Evolutionary conservation across 768 basidiomycete genomes (phyloP).

Genomic region (Hemileccinum impolitum): DNA sequence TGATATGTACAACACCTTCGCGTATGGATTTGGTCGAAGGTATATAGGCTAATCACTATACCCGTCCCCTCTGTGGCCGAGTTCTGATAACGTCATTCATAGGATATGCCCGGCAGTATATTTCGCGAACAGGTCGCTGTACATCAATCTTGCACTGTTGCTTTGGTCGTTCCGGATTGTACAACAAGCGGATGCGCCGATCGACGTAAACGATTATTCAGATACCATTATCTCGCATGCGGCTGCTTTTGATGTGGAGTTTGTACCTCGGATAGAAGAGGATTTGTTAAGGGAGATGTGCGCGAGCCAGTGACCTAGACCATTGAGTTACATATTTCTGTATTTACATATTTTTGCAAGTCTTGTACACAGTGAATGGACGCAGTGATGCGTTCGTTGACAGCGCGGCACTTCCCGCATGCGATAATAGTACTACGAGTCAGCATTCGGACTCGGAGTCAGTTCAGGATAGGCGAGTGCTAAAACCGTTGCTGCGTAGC

Average conservation of each 20-base stretch:
- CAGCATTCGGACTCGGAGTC: too few species aligned
- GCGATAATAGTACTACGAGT: too few species aligned
- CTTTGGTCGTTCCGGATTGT: conserved; percentile 60
- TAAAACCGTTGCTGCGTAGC: too few species aligned
- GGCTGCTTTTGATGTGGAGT: conserved; percentile 51
- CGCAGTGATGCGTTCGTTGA: too few species aligned
- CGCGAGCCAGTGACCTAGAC: too few species aligned
- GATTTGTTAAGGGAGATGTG: neutral
- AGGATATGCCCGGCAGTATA: conserved; percentile 62
- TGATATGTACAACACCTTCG: conserved; percentile 39
- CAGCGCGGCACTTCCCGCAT: too few species aligned
- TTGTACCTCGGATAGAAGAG: conserved; percentile 51
- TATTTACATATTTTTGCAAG: too few species aligned
- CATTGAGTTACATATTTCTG: too few species aligned
- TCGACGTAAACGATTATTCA: conserved; percentile 54
- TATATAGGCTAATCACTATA: conserved; percentile 1
- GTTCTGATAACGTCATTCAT: neutral
- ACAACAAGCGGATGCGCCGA: conserved; percentile 45
- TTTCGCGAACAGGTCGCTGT: conserved; percentile 49
- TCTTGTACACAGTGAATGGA: too few species aligned
- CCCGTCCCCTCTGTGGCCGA: neutral
- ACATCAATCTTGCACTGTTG: conserved; percentile 56
- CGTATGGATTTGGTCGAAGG: conserved; percentile 52
- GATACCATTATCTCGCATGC: conserved; percentile 56
- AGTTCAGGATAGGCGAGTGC: too few species aligned